Percentiles rank a stretch among this genome's conserved stretches.
phyloP scores from a whole-genome alignment of 495 filamentous ascomycete species.

The Xylaria bambusicola region DNA sequence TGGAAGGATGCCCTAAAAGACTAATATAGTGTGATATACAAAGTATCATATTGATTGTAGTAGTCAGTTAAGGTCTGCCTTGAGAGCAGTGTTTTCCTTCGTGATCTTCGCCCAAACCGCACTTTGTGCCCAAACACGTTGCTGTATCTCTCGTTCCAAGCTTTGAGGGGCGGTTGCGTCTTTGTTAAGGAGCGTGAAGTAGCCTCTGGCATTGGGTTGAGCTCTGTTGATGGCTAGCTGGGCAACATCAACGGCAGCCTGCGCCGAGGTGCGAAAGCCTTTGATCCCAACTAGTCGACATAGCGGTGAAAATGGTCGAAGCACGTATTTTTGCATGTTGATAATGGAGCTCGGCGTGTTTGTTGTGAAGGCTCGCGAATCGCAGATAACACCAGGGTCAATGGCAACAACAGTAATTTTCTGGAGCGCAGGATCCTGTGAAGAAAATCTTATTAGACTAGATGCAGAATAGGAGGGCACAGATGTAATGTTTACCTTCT shows the following conservation, averaged over 20 bases:
- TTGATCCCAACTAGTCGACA: background rate
- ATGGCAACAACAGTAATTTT: constrained; percentile 47
- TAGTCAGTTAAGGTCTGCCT: too few species aligned
- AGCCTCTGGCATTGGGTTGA: constrained; percentile 37
- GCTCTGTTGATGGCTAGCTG: constrained; percentile 22
- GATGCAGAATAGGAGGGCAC: background rate
- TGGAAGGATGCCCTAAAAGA: too few species aligned
- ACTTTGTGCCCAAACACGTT: constrained; percentile 44
- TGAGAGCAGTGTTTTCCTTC: background rate
- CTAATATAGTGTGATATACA: too few species aligned
- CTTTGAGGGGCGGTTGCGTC: constrained; percentile 38
- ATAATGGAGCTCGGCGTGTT: constrained; percentile 38
- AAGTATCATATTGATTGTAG: too few species aligned
- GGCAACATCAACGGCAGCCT: constrained; percentile 36
- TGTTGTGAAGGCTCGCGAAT: constrained; percentile 43
- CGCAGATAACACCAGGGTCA: constrained; percentile 47
- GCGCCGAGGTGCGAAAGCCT: constrained; percentile 29
- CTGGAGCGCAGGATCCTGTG: constrained; percentile 32
- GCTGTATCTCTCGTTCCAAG: constrained; percentile 36
- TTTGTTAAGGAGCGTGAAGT: constrained; percentile 40
- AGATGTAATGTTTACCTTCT: constrained; percentile 29
- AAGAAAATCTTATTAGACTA: too few species aligned
- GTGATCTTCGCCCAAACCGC: constrained; percentile 37
- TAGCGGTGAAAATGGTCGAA: constrained; percentile 37
- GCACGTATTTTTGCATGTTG: constrained; percentile 22